Evolutionary conservation across 1,284 basidiomycete species (phyloP).

Genomic region (Bondarzewia mesenterica): DNA sequence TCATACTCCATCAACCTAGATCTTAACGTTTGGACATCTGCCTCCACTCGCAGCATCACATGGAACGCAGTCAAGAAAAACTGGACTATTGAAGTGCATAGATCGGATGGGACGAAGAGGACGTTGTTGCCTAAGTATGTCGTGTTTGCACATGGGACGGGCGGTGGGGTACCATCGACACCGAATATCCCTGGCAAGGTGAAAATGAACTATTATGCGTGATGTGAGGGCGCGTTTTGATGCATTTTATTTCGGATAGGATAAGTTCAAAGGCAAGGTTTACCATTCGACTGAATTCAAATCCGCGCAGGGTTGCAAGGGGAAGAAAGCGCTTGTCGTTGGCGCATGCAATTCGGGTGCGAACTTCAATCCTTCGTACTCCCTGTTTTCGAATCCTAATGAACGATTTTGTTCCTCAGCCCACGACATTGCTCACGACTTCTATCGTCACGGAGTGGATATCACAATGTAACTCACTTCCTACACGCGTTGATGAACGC

Average conservation of each 20-base stretch:
- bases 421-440: slow-evolving; percentile 37
- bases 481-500: not conserved
- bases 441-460: slow-evolving; percentile 36
- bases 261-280: slow-evolving; percentile 35
- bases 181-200: slow-evolving; percentile 38
- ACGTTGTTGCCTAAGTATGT: slow-evolving; percentile 47
- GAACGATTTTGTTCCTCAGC: slow-evolving; percentile 15
- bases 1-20: slow-evolving; percentile 57
- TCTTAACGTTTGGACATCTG: slow-evolving; percentile 57
- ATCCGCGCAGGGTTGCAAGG: slow-evolving; percentile 29
- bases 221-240: not conserved
- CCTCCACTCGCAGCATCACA: slow-evolving; percentile 32
- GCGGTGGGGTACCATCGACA: slow-evolving; percentile 39
- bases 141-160: slow-evolving; percentile 57
- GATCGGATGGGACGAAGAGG: slow-evolving; percentile 32
- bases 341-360: slow-evolving; percentile 41
- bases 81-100: slow-evolving; percentile 47
- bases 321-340: slow-evolving; percentile 42
- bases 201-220: not conserved
- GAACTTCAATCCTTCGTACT: not conserved
- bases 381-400: not conserved
- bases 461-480: slow-evolving; percentile 8
- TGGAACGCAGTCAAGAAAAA: slow-evolving; percentile 36
- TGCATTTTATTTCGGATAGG: slow-evolving; percentile 16
- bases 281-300: slow-evolving; percentile 35